A percentile compares a stretch with the other conserved stretches of the same genome.
phyloP scores from a whole-genome alignment of 331 rosid genomes.

The Prunus yedoensis region DNA sequence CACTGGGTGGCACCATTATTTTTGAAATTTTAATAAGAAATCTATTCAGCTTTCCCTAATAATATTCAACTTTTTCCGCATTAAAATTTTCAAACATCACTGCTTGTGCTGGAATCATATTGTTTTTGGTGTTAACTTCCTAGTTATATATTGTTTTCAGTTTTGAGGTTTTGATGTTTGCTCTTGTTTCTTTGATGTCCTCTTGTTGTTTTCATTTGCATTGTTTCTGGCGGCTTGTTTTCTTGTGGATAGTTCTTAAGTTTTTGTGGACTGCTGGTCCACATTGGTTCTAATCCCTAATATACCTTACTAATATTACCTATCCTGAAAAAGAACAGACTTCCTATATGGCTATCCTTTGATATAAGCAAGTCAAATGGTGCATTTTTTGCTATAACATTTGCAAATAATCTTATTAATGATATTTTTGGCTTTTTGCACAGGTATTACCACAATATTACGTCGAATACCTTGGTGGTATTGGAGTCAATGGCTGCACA shows the following conservation, averaged over 20 bases:
- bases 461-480: conserved; percentile 86
- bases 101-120: background rate
- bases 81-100: background rate
- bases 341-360: background rate
- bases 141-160: too few species aligned
- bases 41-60: background rate
- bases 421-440: conserved; percentile 2
- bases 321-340: too few species aligned
- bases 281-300: background rate
- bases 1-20: background rate
- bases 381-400: background rate
- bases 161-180: background rate
- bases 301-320: too few species aligned
- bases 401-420: background rate
- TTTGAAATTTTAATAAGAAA: too few species aligned
- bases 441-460: conserved; percentile 98
- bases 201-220: background rate
- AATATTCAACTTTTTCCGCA: background rate
- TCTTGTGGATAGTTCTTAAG: background rate
- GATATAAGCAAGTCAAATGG: background rate
- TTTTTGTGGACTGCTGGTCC: background rate
- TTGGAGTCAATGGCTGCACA: conserved; percentile 83
- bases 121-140: background rate
- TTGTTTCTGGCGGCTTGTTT: background rate
- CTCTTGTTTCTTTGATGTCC: too few species aligned